A percentile compares a stretch with the other conserved stretches of the same genome.
Evolutionary conservation across 1,139 yeast species (phyloP).

Genomic region (Yamadazyma sp.): DNA sequence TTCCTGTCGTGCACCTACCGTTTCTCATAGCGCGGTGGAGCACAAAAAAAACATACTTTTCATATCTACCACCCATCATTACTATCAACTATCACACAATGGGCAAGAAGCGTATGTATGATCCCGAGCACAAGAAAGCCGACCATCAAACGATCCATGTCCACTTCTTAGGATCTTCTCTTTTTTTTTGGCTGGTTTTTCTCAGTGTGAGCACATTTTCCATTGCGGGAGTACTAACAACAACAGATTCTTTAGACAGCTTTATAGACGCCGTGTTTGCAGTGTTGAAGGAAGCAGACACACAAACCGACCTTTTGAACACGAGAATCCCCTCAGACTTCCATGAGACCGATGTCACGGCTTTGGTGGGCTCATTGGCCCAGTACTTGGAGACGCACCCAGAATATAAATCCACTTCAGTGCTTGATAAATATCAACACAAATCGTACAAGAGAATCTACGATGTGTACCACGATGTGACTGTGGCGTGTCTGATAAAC

Average conservation of each 20-base stretch:
- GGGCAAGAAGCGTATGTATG: background rate
- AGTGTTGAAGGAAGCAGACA: slow-evolving; percentile 29
- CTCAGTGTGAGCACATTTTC: background rate
- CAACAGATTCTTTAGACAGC: slow-evolving; percentile 2
- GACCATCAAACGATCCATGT: too few relatives aligned
- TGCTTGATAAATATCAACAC: slow-evolving; percentile 20
- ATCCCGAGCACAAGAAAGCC: too few relatives aligned
- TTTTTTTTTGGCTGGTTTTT: background rate
- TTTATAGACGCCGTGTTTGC: slow-evolving; percentile 12
- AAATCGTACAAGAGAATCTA: slow-evolving; percentile 48
- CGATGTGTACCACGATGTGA: slow-evolving; percentile 70
- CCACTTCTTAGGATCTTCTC: too few relatives aligned
- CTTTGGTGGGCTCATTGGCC: slow-evolving; percentile 43
- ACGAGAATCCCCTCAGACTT: slow-evolving; percentile 46
- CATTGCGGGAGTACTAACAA: slow-evolving; percentile 2
- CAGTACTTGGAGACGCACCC: slow-evolving; percentile 29
- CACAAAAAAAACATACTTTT: background rate
- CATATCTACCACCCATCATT: background rate
- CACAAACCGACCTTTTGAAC: slow-evolving; percentile 31
- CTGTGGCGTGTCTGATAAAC: slow-evolving; percentile 55
- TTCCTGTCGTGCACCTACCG: too few relatives aligned
- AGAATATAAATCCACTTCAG: slow-evolving; percentile 18
- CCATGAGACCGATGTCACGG: slow-evolving; percentile 42
- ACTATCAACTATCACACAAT: background rate
- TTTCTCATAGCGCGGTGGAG: too few relatives aligned